These are phyloP conservation scores for Tolypocladium nubicola DNA, from an alignment of 2,329 filamentous ascomycete genomes.

Conservation along the genomic window DNA sequence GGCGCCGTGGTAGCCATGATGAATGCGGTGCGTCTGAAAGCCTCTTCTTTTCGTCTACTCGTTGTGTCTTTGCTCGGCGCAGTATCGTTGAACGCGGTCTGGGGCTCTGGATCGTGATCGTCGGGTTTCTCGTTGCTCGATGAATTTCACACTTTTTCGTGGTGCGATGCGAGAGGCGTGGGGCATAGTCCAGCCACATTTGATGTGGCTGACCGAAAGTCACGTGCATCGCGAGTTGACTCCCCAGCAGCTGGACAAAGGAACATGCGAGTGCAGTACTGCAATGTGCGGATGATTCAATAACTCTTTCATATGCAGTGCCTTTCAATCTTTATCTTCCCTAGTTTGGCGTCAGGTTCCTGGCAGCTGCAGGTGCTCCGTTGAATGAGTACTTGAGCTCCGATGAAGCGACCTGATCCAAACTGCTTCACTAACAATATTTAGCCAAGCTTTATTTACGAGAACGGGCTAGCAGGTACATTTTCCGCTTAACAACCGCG, in stretches of 20 bases:
- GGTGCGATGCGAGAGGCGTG: conserved; percentile 26
- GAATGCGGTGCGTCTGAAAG: conserved; percentile 2
- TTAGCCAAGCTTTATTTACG: not conserved
- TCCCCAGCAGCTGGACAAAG: not conserved
- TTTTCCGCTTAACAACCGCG: not conserved
- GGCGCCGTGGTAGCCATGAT: conserved; percentile 28
- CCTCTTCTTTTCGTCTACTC: not conserved
- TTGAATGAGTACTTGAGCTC: not conserved
- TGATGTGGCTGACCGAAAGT: conserved; percentile 5
- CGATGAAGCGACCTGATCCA: not conserved
- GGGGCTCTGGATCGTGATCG: conserved; percentile 18
- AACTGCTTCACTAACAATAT: not conserved
- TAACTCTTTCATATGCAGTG: not conserved
- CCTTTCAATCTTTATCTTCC: not conserved
- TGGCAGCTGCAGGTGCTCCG: not conserved
- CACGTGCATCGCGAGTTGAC: conserved; percentile 13
- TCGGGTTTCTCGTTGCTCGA: conserved; percentile 25
- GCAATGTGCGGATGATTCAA: not conserved
- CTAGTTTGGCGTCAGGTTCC: too few relatives aligned
- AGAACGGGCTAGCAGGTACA: not conserved
- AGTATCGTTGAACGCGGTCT: conserved; percentile 9
- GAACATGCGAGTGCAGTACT: not conserved
- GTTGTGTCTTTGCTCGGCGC: not conserved
- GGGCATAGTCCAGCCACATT: conserved; percentile 19
- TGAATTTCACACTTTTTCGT: conserved; percentile 32